phyloP scores from a whole-genome alignment of 2,329 filamentous ascomycete species.

The Colletotrichum karsti region DNA sequence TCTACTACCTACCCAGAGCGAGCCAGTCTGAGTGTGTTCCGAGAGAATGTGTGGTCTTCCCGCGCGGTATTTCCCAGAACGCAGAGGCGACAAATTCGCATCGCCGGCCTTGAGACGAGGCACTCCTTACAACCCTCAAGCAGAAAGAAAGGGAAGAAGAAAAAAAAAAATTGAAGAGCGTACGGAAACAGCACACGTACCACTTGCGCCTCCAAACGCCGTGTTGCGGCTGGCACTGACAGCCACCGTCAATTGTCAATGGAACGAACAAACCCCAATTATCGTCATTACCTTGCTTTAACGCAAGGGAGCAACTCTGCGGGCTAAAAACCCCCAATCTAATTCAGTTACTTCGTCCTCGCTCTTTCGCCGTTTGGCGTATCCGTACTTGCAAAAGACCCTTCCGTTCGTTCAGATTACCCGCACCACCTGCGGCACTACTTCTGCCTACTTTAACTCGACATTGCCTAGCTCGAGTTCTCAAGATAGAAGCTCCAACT shows the following conservation, averaged over 20 bases:
- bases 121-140: background rate
- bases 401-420: constrained; percentile 6
- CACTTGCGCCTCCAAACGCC: background rate
- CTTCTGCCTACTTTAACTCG: background rate
- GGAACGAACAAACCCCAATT: too few relatives aligned
- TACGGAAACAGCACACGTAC: background rate
- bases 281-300: background rate
- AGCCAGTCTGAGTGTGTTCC: background rate
- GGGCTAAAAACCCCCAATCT: background rate
- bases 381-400: constrained; percentile 12
- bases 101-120: background rate
- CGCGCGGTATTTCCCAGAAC: background rate
- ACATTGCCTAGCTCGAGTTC: constrained; percentile 7
- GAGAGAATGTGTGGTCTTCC: background rate
- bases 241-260: background rate
- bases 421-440: background rate
- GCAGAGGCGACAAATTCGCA: background rate
- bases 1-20: background rate
- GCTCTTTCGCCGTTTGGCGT: constrained; percentile 1
- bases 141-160: too few relatives aligned
- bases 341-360: background rate
- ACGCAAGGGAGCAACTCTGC: background rate
- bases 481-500: constrained; percentile 24
- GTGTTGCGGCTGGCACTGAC: background rate
- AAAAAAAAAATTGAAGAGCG: background rate